Evolutionary conservation across 2,329 filamentous ascomycete species (phyloP), one percentile per base, ranked within the genome.

Genomic region (Penicillium sp.): DNA sequence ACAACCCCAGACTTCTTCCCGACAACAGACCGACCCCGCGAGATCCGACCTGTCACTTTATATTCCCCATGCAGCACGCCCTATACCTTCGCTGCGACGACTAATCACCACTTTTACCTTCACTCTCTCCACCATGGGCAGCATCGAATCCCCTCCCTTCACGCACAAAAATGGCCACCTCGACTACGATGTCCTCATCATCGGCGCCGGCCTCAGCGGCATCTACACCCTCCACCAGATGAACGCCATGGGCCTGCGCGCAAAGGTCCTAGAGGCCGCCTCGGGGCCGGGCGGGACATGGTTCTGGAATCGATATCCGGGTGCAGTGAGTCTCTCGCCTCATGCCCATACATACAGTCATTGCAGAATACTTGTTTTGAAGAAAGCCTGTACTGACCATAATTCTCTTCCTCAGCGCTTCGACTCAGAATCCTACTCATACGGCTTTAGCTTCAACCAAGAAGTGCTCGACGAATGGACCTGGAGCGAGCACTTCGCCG

Each of bases 251-350:
- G 85, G 84, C 0, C 70, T 82, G 31, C 82, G 81, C 13, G 74
- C 78, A 2, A 77, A 80, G 31, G 77, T 87, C 23, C 84, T 82
- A 63, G 86, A 88, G 64, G 83, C 84, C 0, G 85, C 82, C 11
- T 78, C 78, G 8, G 80, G 82, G 55, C 70, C 80, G 0, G 85
- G 84, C 2, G 85, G 85, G 26, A 82, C 80, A 0, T 88, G 86
- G 86, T 73, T 80, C 48, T 86, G 80, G 82, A 86, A 86, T 70
- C 79, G 80, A 66, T 87, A 86, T 65, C 85, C 84, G 0, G 85
- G 84, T 0, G 81, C 84, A 49, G 52, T 55, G 46, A 2, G 52
- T 46, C 17, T 46, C 51, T 0, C 7, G 8, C 31, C 8, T 35
- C 31, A 26, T 26, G 21, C 21, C 21, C 21, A 26, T 26, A 5